Evolutionary conservation across 2,329 filamentous ascomycete genomes (phyloP), one percentile per base, ranked within the genome.

Genomic region (Pseudocercospora fijiensis): DNA sequence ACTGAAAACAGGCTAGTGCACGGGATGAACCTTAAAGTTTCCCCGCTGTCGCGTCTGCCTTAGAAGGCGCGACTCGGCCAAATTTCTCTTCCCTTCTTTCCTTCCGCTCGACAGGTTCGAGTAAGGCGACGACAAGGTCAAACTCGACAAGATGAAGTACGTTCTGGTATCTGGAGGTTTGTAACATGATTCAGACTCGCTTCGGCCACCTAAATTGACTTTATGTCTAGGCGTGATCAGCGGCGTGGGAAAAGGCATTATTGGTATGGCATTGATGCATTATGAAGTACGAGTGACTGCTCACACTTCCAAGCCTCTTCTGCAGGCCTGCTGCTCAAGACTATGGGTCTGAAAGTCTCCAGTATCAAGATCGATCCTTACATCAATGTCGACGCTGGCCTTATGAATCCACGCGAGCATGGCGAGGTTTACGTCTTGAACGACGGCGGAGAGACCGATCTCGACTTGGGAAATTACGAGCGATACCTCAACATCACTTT

Each of bases 361-460:
- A 84, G 84, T 41, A 89, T 88, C 81, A 89, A 89, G 78, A 84
- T 90, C 75, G 87, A 90, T 74, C 88, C 88, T 1, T 91, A 91
- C 76, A 85, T 91, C 80, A 90, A 90, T 77, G 84, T 90, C 76
- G 88, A 91, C 82, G 88, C 89, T n/a, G 88, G 88, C 62, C 87
- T 85, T 56, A 89, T 90, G 86, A 84, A 85, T 72, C 86, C 86
- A 45, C 87, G 83, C 67, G 85, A 88, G 83, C 92, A 96, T 75
- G 93, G 93, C 69, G 93, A 96, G 80, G 89, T 90, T 70, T 96
- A 94, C 75, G 93, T 97, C 56, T 85, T 95, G 63, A 87, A 91
- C 71, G 91, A 95, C 73, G 91, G 91, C 67, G 90, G 90, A 70
- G 90, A 91, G 77, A 85, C 88, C 67, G 88, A 91, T 73, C 84